These are phyloP conservation scores for Neofusicoccum cordaticola DNA, from an alignment of 2,329 filamentous ascomycete species.

Conservation along the genomic window DNA sequence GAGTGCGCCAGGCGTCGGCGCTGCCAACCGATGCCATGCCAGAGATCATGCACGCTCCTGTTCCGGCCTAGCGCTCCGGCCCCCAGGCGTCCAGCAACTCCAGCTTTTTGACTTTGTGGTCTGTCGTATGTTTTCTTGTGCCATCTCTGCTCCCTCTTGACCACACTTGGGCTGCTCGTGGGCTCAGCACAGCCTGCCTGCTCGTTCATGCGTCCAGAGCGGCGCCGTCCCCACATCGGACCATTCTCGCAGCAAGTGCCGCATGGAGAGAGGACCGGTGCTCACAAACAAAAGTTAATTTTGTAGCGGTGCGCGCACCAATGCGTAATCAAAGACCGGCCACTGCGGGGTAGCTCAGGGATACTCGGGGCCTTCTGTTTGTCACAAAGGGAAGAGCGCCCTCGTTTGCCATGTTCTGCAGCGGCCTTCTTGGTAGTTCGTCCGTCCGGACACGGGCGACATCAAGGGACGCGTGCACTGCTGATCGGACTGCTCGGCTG, in stretches of 20 bases:
- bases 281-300: slow-evolving; percentile 9
- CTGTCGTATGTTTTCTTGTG: neutral
- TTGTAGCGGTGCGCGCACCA: neutral
- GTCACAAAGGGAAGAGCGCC: neutral
- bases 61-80: neutral
- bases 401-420: neutral
- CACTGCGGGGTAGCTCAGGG: neutral
- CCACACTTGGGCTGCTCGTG: neutral
- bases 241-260: neutral
- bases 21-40: neutral
- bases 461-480: neutral
- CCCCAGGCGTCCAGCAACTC: neutral
- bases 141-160: neutral
- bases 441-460: neutral
- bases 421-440: neutral
- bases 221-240: neutral
- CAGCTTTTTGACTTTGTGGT: neutral
- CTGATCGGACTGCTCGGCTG: neutral
- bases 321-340: neutral
- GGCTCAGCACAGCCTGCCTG: neutral
- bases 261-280: neutral
- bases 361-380: neutral
- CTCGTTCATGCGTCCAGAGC: neutral
- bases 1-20: neutral
- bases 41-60: neutral